Base-by-base conservation (phyloP, 306 rosid genomes). In the Castanopsis chinensis region DNA sequence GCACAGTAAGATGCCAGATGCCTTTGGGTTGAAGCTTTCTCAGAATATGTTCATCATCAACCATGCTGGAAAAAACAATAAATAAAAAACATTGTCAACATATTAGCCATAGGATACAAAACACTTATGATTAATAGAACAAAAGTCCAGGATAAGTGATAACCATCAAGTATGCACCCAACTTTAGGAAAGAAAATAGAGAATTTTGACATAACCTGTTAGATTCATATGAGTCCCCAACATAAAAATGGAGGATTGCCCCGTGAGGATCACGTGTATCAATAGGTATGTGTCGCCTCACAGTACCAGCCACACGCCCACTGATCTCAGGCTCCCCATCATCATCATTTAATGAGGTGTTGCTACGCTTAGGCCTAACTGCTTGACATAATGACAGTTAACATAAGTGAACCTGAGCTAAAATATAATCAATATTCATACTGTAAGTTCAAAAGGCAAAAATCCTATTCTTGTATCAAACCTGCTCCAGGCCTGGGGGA, bases 211-310 rank as follows among this genome's bases (percentile, higher is more conserved):
- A 73, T 75, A 72, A 85, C 99, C 97, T 89, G 75, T 78, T 90
- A 55, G 90, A 83, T 68, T 95, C 99, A 54, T 82, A 86, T 0
- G 97, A 87, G 81, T 95, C 99, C 73, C 99, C 99, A 56, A 93
- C 92, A 90, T 87, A 95, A 80, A 93, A 95, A 86, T 95, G 99
- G 76, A 95, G 91, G 54, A 95, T 91, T 63, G 99, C 99, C 73
- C 98, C 98, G 30, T 86, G 90, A 67, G 96, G 99, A 84, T 95
- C 99, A 19, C 99, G 97, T 25, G 94, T 89, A 77, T 95, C 99
- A 60, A 95, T 71, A 30, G 99, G 93, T 72, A 90, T 80, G 80
- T 95, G 94, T 18, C 99, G 92, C 84, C 99, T 87, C 65, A 95
- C 93, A 10, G 99, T 95, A 76, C 99, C 99, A 54, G 92, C 98